These are phyloP conservation scores for Trichoderma atroviride DNA, from an alignment of 2,329 filamentous ascomycete species.

Conservation along the genomic window DNA sequence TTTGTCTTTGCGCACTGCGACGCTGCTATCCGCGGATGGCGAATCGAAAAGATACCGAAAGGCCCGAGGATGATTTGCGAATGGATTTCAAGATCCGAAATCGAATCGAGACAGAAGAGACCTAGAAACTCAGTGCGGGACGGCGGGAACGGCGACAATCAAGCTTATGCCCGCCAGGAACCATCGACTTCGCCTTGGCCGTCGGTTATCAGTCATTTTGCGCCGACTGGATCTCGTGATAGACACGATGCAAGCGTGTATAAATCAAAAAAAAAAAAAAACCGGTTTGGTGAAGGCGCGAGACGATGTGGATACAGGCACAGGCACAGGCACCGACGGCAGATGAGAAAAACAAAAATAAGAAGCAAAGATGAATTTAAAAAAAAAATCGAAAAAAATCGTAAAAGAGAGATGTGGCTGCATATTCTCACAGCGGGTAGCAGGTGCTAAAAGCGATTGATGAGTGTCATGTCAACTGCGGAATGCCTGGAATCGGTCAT, in stretches of 20 bases:
- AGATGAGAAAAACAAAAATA: background rate
- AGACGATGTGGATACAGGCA: conserved; percentile 8
- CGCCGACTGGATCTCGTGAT: background rate
- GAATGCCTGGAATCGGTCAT: conserved; percentile 5
- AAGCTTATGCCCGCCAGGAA: conserved; percentile 9
- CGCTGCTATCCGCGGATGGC: background rate
- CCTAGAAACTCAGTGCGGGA: background rate
- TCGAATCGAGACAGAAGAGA: background rate
- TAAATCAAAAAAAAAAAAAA: background rate
- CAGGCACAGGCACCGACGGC: background rate
- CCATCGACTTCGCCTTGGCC: conserved; percentile 6
- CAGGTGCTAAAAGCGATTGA: background rate
- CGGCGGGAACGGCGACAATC: background rate
- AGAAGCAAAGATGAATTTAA: background rate
- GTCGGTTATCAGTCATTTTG: background rate
- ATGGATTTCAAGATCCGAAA: background rate
- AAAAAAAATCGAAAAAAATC: background rate
- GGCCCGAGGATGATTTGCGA: background rate
- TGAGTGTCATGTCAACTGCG: background rate
- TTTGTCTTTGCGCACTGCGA: background rate
- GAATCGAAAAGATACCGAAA: background rate
- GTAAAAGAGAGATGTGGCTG: background rate
- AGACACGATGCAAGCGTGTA: background rate
- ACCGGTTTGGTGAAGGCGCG: background rate
- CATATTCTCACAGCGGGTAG: background rate